Conservation (phyloP, 176 grass and related monocot genomes). For the Zoysia japonica region DNA sequence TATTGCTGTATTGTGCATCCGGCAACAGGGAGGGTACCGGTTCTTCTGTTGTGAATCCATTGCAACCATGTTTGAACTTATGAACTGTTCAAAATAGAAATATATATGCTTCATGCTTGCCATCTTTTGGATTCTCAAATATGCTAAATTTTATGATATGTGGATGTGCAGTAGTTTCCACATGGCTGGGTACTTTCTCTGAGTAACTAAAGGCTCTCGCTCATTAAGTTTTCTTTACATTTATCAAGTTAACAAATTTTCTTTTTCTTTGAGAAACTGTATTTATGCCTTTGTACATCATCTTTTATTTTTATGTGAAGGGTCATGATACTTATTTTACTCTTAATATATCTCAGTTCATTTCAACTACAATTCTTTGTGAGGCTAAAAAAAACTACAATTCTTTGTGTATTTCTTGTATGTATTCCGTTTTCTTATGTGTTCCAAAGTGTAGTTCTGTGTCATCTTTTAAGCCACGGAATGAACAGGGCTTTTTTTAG, state of each 20-base stretch:
- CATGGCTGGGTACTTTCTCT: too few relatives aligned
- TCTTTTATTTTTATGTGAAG: not conserved
- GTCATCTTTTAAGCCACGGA: too few relatives aligned
- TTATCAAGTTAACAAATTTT: not conserved
- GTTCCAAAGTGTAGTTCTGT: too few relatives aligned
- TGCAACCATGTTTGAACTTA: not conserved
- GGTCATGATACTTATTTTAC: not conserved
- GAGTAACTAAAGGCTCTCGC: not conserved
- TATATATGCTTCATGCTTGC: conserved; percentile 35
- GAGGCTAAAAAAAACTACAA: too few relatives aligned
- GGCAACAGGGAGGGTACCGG: conserved; percentile 31
- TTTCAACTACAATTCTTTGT: too few relatives aligned
- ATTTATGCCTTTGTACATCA: not conserved
- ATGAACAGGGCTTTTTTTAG: too few relatives aligned
- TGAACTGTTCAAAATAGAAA: conserved; percentile 26
- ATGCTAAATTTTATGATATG: too few relatives aligned
- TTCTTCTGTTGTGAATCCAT: conserved; percentile 29
- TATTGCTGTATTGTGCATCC: conserved; percentile 37
- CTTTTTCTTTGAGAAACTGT: not conserved
- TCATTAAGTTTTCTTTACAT: not conserved
- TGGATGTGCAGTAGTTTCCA: too few relatives aligned
- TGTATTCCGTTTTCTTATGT: too few relatives aligned
- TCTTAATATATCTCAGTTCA: too few relatives aligned
- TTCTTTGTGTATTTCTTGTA: too few relatives aligned
- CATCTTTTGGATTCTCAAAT: not conserved